These are phyloP conservation scores for Cryptococcus jaspeensis DNA, from an alignment of 1,284 basidiomycete species.

Conservation along the genomic window DNA sequence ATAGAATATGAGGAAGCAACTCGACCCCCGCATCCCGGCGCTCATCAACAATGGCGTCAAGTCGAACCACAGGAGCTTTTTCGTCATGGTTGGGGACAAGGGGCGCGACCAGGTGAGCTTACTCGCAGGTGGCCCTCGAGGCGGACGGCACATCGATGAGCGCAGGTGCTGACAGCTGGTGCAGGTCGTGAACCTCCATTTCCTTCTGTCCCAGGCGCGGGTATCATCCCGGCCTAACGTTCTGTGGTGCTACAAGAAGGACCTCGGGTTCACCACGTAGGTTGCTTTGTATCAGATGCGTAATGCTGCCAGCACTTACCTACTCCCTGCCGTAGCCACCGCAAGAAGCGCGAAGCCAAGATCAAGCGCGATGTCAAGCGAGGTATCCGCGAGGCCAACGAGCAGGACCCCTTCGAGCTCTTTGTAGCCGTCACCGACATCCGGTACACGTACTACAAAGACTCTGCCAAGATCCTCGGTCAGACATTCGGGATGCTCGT, in stretches of 20 bases:
- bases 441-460: conserved; percentile 93
- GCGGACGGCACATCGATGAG: background rate
- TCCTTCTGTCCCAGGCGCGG: conserved; percentile 84
- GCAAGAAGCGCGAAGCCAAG: conserved; percentile 94
- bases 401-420: conserved; percentile 96
- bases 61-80: conserved; percentile 89
- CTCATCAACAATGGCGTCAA: conserved; percentile 93
- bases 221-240: conserved; percentile 86
- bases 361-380: conserved; percentile 93
- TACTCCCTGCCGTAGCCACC: conserved; percentile 62
- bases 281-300: conserved; percentile 39
- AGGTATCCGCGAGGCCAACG: conserved; percentile 88
- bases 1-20: conserved; percentile 54
- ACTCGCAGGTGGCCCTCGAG: too few species aligned
- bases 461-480: conserved; percentile 92
- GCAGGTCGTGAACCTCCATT: conserved; percentile 93
- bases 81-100: conserved; percentile 94
- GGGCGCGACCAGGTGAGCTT: conserved; percentile 78
- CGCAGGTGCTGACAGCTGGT: background rate
- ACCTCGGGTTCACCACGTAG: conserved; percentile 87
- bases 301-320: conserved; percentile 29
- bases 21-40: conserved; percentile 88
- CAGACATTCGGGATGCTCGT: conserved; percentile 98
- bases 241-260: conserved; percentile 97
- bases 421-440: conserved; percentile 99